A percentile compares a stretch with the other conserved stretches of the same genome.
Evolutionary conservation across 225 moss, liverwort and hornwort species (phyloP).

Genomic region (Neckera pumila): DNA sequence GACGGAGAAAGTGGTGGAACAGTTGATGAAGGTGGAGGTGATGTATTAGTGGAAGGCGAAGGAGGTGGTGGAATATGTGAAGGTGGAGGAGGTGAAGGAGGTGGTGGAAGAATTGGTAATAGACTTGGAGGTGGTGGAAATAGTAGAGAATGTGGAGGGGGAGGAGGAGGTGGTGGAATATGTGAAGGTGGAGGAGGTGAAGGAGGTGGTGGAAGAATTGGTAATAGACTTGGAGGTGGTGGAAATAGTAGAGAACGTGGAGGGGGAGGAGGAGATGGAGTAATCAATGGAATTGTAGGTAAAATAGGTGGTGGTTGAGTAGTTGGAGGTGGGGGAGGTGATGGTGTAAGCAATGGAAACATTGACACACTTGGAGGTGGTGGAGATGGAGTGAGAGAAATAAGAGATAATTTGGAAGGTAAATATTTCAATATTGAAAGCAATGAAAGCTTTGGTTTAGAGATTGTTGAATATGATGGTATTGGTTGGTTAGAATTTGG

Average conservation of each 20-base stretch:
- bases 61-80: too few species aligned
- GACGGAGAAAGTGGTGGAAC: background rate
- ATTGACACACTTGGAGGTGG: background rate
- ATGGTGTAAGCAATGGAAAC: background rate
- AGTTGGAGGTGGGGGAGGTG: background rate
- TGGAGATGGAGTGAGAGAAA: background rate
- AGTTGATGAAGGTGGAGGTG: background rate
- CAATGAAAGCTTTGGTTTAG: background rate
- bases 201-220: background rate
- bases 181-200: background rate
- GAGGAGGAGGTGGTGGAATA: background rate
- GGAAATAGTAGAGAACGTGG: background rate
- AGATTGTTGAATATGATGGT: background rate
- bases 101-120: too few species aligned
- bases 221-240: too few species aligned
- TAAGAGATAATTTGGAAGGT: background rate
- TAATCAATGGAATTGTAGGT: background rate
- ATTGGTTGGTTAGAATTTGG: background rate
- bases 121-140: too few species aligned
- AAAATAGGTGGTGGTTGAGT: background rate
- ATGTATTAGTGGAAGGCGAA: rapidly evolving
- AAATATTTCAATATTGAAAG: background rate
- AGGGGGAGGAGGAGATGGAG: background rate
- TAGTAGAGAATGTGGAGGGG: background rate
- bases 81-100: background rate